A percentile compares a stretch with the other conserved stretches of the same genome.
phyloP scores from a whole-genome alignment of 2,329 filamentous ascomycete genomes.

The Apiospora rasikravindrae region DNA sequence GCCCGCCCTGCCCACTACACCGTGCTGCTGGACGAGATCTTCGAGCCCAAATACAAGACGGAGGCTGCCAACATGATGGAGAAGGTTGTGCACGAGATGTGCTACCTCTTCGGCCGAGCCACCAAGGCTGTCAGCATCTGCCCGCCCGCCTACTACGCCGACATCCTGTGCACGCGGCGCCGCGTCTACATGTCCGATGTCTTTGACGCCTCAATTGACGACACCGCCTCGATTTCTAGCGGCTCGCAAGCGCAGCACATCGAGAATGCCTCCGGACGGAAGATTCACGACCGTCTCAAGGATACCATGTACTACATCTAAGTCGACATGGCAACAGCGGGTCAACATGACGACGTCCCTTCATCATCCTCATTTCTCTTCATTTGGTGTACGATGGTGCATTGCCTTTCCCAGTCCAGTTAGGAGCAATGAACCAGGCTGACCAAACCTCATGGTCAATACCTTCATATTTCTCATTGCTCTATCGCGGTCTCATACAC shows the following conservation, averaged over 20 bases:
- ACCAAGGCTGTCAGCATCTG: constrained; percentile 90
- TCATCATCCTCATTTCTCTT: too few relatives aligned
- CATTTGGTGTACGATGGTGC: background rate
- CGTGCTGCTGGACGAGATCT: constrained; percentile 74
- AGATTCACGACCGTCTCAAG: constrained; percentile 48
- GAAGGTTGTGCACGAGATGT: constrained; percentile 76
- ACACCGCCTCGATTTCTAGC: constrained; percentile 32
- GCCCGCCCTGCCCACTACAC: constrained; percentile 85
- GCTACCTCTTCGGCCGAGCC: constrained; percentile 82
- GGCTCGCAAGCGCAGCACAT: background rate
- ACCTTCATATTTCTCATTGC: background rate
- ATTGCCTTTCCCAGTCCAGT: background rate
- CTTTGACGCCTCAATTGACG: constrained; percentile 54
- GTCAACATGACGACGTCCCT: background rate
- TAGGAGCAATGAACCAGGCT: background rate
- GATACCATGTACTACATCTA: constrained; percentile 64
- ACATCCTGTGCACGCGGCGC: constrained; percentile 80
- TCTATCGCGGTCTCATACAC: background rate
- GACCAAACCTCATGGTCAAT: background rate
- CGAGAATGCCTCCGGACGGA: constrained; percentile 22
- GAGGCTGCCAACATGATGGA: constrained; percentile 71
- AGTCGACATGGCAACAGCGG: constrained; percentile 21
- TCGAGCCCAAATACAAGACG: constrained; percentile 45
- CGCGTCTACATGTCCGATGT: constrained; percentile 71
- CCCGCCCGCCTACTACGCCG: constrained; percentile 89